Base-by-base conservation (phyloP, 2,329 filamentous ascomycete species). In the Biscogniauxia mediterranea region DNA sequence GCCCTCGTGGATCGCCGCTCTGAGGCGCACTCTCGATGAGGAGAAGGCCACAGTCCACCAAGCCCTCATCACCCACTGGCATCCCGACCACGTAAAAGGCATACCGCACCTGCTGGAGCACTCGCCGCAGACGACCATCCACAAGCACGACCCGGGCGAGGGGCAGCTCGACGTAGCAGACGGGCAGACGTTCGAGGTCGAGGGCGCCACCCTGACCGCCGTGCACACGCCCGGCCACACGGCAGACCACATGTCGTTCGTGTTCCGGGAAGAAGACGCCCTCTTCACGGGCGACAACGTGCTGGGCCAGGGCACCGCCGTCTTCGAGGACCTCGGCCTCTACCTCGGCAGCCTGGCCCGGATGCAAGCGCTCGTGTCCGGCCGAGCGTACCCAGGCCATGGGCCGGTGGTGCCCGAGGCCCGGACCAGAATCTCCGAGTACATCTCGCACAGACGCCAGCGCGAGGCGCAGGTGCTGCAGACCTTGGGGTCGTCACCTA, bases 271-370 rank as follows among this genome's bases (percentile, higher is more conserved):
- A 83, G 82, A 96, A 70, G 83, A 92, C 68, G 89, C 91, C 50
- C 87, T 97, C 78, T 95, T 97, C 74, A 96, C 92, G 0, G 93
- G 89, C 6, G 93, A 97, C 75, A 96, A 94, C 72, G 89, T 97
- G 1, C 82, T 97, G 1, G 93, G 93, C 0, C 91, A 96, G 62
- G 92, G 92, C 13, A 96, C 91, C 1, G 88, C 90, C 3, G 91
- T 95, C 0, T 96, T 96, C 67, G 91, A 96, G 73, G 86, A 95
- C 65, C 80, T 96, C 8, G 74, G 78, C 1, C 77, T 79, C 0
- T 97, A 96, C 72, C 79, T 96, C 64, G 71, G 75, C 20, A 92
- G 87, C 61, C 79, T 97, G 13, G 80, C 86, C 49, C 81, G 81
- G 65, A 95, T 96, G 92, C 79, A 81, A 53, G 74, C 76, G 21